Base-by-base conservation (phyloP, 306 rosid genomes). In the Cercis canadensis region DNA sequence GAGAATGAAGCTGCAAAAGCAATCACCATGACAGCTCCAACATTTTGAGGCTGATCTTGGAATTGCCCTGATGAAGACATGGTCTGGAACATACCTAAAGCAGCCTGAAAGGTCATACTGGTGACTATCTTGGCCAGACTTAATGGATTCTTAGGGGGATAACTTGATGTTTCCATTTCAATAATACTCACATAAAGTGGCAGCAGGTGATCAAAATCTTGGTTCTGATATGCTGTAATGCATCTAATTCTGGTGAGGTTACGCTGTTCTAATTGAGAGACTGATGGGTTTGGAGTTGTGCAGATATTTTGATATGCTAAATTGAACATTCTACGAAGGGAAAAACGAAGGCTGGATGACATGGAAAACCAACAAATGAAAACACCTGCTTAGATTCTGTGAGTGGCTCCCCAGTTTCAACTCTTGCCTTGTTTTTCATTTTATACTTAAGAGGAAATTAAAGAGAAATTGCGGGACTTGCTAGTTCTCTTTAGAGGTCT, bases 1-100 rank as follows among this genome's bases (percentile, higher is more conserved):
- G 62, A 79, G 15, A 68, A 51, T 15, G 72, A 67, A 37, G 57
- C 62, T 54, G 56, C 68, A 69, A 74, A 62, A 19, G 69, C 80
- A 56, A 57, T 11, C 11, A 50, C 68, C 68, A 74, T 62, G 11
- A 46, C 59, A 6, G 58, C 65, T 19, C 63, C 73, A 49, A 69
- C 10, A 14, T 17, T 3, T 2, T 3, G 3, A 19, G 40, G 40
- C 10, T 1, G 0, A 37, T 24, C 29, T 24, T 24, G 29, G 3
- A 24, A 24, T 24, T 24, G 29, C 29, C 29, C 29, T 24, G 43
- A 1, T 37, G 43, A 37, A 37, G 9, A 37, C 43, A 5, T 37
- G 10, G 10, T 9, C 9, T 5, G 9, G 43, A 13, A n/a, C 40
- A 63, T 41, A 7, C n/a, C 72, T 9, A 47, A 11, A 57, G 43